Base-by-base conservation (phyloP, 176 grass and related monocot genomes). In the Eremochloa ophiuroides region DNA sequence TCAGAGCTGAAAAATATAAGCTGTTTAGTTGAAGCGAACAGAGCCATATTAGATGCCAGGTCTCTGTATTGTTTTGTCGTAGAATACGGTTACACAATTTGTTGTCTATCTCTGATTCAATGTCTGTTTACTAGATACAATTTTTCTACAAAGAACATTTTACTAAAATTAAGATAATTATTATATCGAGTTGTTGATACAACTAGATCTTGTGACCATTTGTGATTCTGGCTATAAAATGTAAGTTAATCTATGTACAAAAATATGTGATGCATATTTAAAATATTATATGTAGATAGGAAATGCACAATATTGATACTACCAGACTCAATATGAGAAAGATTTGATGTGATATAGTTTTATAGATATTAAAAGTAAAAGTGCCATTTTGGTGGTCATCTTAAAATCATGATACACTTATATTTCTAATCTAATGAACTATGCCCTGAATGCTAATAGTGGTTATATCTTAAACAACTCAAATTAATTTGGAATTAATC, bases 81-180 rank as follows among this genome's bases (percentile, higher is more conserved):
- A 73, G 8, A 33, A 12, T 33, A 50, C 5, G 0, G 70, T 33
- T 73, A 50, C 8, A 73, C 1, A 22, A 30, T 31, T 29, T 47
- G 22, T 26, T 10, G 12, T 27, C 67, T 70, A 39, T n/a, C 64
- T 1, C 10, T 1, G 1, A 7, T 41, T 23, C 3, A 5, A 0
- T 69, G 13, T 1, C 23, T 14, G 22, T 41, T 40, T 41, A 5
- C 20, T 7, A 55, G 51, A 55, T 10, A n/a, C 1, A 3, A n/a
- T 56, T 10, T 23, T 56, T 23, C 0, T 0, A 56, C 3, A 1
- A 23, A 23, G 3, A 23, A 10, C 0, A 1, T 10, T 56, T 10
- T 23, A 10, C 23, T 23, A 10, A 23, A 55, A 56, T 4, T 10
- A 56, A n/a, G 8, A 56, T 23, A 56, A 56, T 56, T 37, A 37